phyloP scores from a whole-genome alignment of 2,329 filamentous ascomycete species.

The Phaeomoniella chlamydospora region DNA sequence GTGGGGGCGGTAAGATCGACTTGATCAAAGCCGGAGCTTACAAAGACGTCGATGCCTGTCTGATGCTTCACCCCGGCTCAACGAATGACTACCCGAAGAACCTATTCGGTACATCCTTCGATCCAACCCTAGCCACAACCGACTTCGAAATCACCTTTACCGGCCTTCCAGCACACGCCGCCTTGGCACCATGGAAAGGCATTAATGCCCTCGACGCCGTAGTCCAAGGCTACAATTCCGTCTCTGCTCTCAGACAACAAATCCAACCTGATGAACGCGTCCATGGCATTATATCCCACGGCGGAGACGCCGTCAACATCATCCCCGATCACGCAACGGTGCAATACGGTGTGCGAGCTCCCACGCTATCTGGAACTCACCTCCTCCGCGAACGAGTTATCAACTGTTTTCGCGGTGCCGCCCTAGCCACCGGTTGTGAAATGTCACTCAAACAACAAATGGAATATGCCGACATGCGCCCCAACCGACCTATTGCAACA shows the following conservation, averaged over 20 bases:
- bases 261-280: slow-evolving; percentile 36
- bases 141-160: slow-evolving; percentile 25
- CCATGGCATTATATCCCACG: slow-evolving; percentile 39
- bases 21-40: slow-evolving; percentile 30
- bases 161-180: slow-evolving; percentile 42
- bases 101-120: slow-evolving; percentile 4
- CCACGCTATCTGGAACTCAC: slow-evolving; percentile 25
- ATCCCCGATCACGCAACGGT: slow-evolving; percentile 37
- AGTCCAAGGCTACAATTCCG: slow-evolving; percentile 27
- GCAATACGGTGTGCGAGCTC: slow-evolving; percentile 30
- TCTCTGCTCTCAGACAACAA: slow-evolving; percentile 42
- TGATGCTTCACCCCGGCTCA: slow-evolving; percentile 25
- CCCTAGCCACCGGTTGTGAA: slow-evolving; percentile 19
- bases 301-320: slow-evolving; percentile 39
- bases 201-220: slow-evolving; percentile 46
- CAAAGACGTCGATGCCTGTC: slow-evolving; percentile 21
- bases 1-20: slow-evolving; percentile 22
- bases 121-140: slow-evolving; percentile 18
- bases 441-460: slow-evolving; percentile 12
- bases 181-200: slow-evolving; percentile 42
- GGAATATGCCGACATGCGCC: slow-evolving; percentile 29
- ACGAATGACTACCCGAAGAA: slow-evolving; percentile 1
- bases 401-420: slow-evolving; percentile 20
- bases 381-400: slow-evolving; percentile 14
- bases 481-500: slow-evolving; percentile 30